phyloP scores from a whole-genome alignment of 1,139 yeast genomes.

The Sugiyamaella castrensis region DNA sequence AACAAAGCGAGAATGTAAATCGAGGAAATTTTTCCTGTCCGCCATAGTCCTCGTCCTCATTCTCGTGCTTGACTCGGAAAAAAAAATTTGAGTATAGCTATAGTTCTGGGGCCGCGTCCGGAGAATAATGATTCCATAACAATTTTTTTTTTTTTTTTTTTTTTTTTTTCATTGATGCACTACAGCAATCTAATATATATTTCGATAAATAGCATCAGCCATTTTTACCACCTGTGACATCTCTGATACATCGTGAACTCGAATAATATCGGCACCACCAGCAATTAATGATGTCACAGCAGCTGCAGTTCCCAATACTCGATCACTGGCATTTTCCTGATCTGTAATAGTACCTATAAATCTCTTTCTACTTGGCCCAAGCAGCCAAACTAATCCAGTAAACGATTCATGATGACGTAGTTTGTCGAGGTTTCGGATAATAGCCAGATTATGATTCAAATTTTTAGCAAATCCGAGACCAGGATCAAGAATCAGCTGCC shows the following conservation, averaged over 20 bases:
- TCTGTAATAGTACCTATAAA: conserved; percentile 73
- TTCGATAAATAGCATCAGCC: conserved; percentile 76
- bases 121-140: too few species aligned
- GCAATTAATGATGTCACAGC: conserved; percentile 71
- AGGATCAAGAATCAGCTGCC: conserved; percentile 93
- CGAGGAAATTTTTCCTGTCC: too few species aligned
- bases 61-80: too few species aligned
- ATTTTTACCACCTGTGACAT: conserved; percentile 60
- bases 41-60: too few species aligned
- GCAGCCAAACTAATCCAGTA: conserved; percentile 56
- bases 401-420: conserved; percentile 38
- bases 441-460: conserved; percentile 59
- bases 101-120: too few species aligned
- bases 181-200: conserved; percentile 13
- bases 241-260: conserved; percentile 83
- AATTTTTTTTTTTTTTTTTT: too few species aligned
- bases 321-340: conserved; percentile 46
- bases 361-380: conserved; percentile 86
- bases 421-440: conserved; percentile 52
- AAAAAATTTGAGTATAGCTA: too few species aligned
- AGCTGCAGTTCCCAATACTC: conserved; percentile 77
- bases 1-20: too few species aligned
- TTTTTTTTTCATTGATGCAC: not conserved
- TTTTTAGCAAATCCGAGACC: conserved; percentile 93
- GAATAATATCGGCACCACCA: conserved; percentile 71